Evolutionary conservation across 2,329 filamentous ascomycete genomes (phyloP).

Genomic region (Hypoxylon sp.): DNA sequence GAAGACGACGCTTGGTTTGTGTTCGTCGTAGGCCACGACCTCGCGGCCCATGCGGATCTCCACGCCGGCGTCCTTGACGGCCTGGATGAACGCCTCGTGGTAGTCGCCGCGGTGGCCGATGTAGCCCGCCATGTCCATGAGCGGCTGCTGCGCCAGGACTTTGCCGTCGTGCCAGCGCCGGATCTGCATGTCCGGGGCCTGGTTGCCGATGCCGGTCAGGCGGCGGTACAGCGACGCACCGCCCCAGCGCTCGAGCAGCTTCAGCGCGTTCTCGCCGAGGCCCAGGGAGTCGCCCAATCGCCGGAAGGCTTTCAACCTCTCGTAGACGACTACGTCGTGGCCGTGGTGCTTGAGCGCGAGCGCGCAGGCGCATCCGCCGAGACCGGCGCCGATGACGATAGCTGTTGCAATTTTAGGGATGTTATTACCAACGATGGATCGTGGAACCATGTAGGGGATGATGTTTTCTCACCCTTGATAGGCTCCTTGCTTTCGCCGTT

Average conservation of each 20-base stretch:
- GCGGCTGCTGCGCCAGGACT: slow-evolving; percentile 58
- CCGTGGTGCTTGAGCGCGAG: slow-evolving; percentile 61
- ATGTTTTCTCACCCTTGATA: slow-evolving; percentile 34
- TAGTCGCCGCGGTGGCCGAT: slow-evolving; percentile 60
- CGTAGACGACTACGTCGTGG: slow-evolving; percentile 57
- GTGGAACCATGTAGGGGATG: not conserved
- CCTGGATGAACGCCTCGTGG: slow-evolving; percentile 56
- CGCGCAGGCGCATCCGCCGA: slow-evolving; percentile 62
- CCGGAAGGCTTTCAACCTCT: slow-evolving; percentile 57
- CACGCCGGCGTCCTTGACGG: slow-evolving; percentile 55
- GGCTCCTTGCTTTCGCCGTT: slow-evolving; percentile 26
- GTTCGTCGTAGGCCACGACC: slow-evolving; percentile 54
- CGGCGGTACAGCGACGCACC: slow-evolving; percentile 52
- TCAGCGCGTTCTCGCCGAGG: slow-evolving; percentile 60
- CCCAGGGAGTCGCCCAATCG: slow-evolving; percentile 60
- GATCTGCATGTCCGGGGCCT: slow-evolving; percentile 61
- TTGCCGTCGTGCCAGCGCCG: slow-evolving; percentile 61
- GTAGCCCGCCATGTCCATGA: slow-evolving; percentile 64
- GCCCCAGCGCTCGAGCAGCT: slow-evolving; percentile 59
- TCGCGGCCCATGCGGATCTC: slow-evolving; percentile 56
- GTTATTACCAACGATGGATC: too few species aligned
- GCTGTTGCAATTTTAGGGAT: slow-evolving; percentile 48
- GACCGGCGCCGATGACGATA: slow-evolving; percentile 62
- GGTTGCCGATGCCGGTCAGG: slow-evolving; percentile 60
- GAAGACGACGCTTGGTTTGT: slow-evolving; percentile 51